Conservation (phyloP, 306 rosid genomes). For the peach (Prunus persica) region Prunus_persica_NCBIv2 NC_034014.1:5457001-5457500, state of each 20-base stretch:
- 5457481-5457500: background rate
- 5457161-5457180: background rate
- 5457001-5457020: background rate
- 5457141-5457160: constrained; percentile 62
- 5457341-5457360: constrained; percentile 61
- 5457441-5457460: background rate
- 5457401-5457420: background rate
- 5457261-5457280: constrained; percentile 29
- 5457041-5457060: constrained; percentile 13
- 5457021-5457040: background rate
- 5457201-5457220: constrained; percentile 1
- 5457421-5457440: background rate
- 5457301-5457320: constrained; percentile 93
- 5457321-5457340: constrained; percentile 97
- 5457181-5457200: constrained; percentile 25
- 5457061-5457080: constrained; percentile 77
- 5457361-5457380: background rate
- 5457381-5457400: background rate
- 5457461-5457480: background rate
- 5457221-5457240: constrained; percentile 8
- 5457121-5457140: constrained; percentile 95
- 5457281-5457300: constrained; percentile 98
- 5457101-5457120: constrained; percentile 97
- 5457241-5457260: constrained; percentile 28
- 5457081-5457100: constrained; percentile 97